Evolutionary conservation across 169 alveolate genomes (phyloP).

Genomic region (Cryptosporidium sp.): DNA sequence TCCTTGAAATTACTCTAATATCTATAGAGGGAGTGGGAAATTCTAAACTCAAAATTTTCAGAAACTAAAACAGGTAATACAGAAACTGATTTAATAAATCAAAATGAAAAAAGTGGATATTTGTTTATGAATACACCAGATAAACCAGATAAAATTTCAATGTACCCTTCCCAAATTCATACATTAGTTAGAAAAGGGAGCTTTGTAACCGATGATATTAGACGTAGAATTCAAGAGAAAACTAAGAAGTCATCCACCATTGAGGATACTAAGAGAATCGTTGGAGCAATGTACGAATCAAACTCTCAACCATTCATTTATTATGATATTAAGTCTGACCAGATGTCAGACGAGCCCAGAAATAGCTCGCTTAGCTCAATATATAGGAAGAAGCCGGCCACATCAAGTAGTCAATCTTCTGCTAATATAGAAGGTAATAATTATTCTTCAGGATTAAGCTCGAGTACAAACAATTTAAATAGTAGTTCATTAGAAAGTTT

Average conservation of each 20-base stretch:
- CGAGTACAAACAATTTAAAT: background rate
- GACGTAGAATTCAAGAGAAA: conserved; percentile 50
- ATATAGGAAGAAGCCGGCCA: conserved; percentile 8
- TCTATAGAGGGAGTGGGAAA: conserved; percentile 58
- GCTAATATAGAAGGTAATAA: background rate
- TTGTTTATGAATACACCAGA: conserved; percentile 14
- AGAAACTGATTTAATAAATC: conserved; percentile 7
- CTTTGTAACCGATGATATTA: conserved; percentile 37
- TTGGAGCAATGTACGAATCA: conserved; percentile 64
- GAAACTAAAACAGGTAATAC: conserved; percentile 23
- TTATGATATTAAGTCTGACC: conserved; percentile 22
- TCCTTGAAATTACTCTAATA: background rate
- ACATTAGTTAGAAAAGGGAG: conserved; percentile 35
- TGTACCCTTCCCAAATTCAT: conserved; percentile 64
- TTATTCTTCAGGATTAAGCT: background rate
- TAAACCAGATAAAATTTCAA: conserved; percentile 20
- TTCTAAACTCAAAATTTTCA: conserved; percentile 29
- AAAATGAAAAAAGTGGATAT: conserved; percentile 51
- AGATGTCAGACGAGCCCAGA: conserved; percentile 40
- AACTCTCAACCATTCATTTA: conserved; percentile 61
- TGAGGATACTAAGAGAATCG: conserved; percentile 71
- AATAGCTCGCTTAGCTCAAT: background rate
- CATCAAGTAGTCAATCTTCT: conserved; percentile 10
- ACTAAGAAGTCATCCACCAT: conserved; percentile 39
- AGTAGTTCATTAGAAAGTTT: conserved; percentile 29